These are phyloP conservation scores for Rhizopogon rudus DNA, from an alignment of 768 basidiomycete genomes.

Conservation along the genomic window DNA sequence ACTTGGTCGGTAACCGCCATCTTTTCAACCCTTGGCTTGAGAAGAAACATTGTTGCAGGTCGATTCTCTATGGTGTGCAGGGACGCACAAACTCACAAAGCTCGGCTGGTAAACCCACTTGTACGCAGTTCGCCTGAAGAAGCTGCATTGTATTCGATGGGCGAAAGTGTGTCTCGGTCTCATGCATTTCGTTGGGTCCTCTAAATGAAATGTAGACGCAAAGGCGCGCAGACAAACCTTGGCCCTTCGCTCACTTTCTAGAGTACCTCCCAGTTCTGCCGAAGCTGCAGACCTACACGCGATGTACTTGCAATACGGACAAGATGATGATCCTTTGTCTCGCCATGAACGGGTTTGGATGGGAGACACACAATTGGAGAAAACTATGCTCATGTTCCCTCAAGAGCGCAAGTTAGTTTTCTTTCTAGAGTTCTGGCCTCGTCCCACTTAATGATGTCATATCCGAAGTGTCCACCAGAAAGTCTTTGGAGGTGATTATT, in stretches of 20 bases:
- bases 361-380: conserved; percentile 67
- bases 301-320: conserved; percentile 58
- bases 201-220: conserved; percentile 38
- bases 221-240: conserved; percentile 51
- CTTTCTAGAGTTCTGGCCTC: not conserved
- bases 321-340: conserved; percentile 26
- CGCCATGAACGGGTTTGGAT: conserved; percentile 59
- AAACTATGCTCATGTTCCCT: conserved; percentile 76
- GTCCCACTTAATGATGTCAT: not conserved
- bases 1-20: conserved; percentile 41
- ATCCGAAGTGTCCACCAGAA: conserved; percentile 67
- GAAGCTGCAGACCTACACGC: conserved; percentile 69
- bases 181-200: not conserved
- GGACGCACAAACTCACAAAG: conserved; percentile 60
- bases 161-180: conserved; percentile 49
- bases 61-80: conserved; percentile 90
- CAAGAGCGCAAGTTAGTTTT: conserved; percentile 72
- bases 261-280: conserved; percentile 65
- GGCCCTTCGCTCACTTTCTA: conserved; percentile 57
- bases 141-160: conserved; percentile 53
- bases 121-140: conserved; percentile 59
- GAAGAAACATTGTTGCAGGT: conserved; percentile 37
- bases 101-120: conserved; percentile 61
- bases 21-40: not conserved
- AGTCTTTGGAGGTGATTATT: conserved; percentile 62